phyloP scores from a whole-genome alignment of 768 basidiomycete genomes.

The Trametes punicea region DNA sequence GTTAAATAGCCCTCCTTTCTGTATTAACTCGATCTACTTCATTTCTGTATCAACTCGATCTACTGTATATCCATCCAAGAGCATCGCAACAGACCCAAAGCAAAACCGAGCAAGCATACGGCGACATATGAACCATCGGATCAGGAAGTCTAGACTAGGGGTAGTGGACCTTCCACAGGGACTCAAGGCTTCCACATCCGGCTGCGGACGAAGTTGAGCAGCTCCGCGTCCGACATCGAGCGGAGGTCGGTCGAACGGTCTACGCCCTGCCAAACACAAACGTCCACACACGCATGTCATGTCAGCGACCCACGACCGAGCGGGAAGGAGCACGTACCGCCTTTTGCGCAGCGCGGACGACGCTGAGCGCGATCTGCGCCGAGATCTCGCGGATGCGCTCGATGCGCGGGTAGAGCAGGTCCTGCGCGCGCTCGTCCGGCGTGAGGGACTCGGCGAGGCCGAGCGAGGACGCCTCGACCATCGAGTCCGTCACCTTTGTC shows the following conservation, averaged over 20 bases:
- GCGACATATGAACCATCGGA: neutral
- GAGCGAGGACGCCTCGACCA: slow-evolving; percentile 86
- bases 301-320: neutral
- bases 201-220: slow-evolving; percentile 49
- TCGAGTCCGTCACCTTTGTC: slow-evolving; percentile 69
- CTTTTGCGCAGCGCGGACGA: slow-evolving; percentile 79
- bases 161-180: neutral
- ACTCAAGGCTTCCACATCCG: slow-evolving; percentile 72
- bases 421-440: slow-evolving; percentile 57
- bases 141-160: neutral
- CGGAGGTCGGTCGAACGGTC: slow-evolving; percentile 42
- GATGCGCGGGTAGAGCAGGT: slow-evolving; percentile 80
- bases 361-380: slow-evolving; percentile 63
- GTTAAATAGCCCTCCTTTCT: too few species aligned
- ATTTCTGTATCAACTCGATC: too few species aligned
- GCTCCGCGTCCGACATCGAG: slow-evolving; percentile 49
- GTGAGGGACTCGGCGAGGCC: slow-evolving; percentile 76
- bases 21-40: too few species aligned
- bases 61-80: neutral
- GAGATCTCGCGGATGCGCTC: slow-evolving; percentile 86
- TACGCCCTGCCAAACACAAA: slow-evolving; percentile 19
- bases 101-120: neutral
- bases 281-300: neutral
- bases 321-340: slow-evolving; percentile 44
- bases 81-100: neutral